These are phyloP conservation scores for Brettanomyces custersianus DNA, from an alignment of 805 yeast genomes.

Conservation along the genomic window DNA sequence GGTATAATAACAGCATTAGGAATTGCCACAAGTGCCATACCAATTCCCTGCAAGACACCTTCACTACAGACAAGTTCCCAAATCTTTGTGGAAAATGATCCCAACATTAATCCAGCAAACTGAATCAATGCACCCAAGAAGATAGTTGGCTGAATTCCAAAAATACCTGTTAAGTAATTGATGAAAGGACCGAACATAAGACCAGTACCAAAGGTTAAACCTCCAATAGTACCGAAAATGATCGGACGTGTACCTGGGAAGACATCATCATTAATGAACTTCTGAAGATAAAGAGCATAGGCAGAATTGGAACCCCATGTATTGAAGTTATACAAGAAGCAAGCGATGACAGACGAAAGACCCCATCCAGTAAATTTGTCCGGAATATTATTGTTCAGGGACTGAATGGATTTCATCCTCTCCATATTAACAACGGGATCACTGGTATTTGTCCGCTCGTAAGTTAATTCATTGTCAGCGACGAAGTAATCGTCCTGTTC, in stretches of 20 bases:
- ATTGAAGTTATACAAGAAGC: slow-evolving; percentile 40
- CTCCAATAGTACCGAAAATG: slow-evolving; percentile 63
- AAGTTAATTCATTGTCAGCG: too few relatives aligned
- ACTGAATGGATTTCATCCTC: too few relatives aligned
- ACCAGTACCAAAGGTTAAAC: slow-evolving; percentile 52
- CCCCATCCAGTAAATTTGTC: slow-evolving; percentile 72
- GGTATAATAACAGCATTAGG: slow-evolving; percentile 56
- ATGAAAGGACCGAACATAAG: slow-evolving; percentile 38
- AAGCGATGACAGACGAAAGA: slow-evolving; percentile 34
- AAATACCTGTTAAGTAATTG: slow-evolving; percentile 35
- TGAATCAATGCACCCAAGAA: slow-evolving; percentile 40
- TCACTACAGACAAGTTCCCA: slow-evolving; percentile 68
- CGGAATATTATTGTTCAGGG: slow-evolving; percentile 25
- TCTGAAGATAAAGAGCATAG: slow-evolving; percentile 54
- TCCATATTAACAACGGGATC: too few relatives aligned
- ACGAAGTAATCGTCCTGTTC: too few relatives aligned
- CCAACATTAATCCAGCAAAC: slow-evolving; percentile 48
- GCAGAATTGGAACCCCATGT: slow-evolving; percentile 73
- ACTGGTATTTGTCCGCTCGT: too few relatives aligned
- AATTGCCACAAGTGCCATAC: slow-evolving; percentile 45
- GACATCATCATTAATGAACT: slow-evolving; percentile 39
- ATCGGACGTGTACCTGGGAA: slow-evolving; percentile 47
- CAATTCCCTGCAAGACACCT: slow-evolving; percentile 54
- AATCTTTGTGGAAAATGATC: slow-evolving; percentile 45
- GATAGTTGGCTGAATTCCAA: slow-evolving; percentile 34